These are phyloP conservation scores for Vickermania ingenoplastis DNA, from an alignment of 208 protist species.

Conservation along the genomic window DNA sequence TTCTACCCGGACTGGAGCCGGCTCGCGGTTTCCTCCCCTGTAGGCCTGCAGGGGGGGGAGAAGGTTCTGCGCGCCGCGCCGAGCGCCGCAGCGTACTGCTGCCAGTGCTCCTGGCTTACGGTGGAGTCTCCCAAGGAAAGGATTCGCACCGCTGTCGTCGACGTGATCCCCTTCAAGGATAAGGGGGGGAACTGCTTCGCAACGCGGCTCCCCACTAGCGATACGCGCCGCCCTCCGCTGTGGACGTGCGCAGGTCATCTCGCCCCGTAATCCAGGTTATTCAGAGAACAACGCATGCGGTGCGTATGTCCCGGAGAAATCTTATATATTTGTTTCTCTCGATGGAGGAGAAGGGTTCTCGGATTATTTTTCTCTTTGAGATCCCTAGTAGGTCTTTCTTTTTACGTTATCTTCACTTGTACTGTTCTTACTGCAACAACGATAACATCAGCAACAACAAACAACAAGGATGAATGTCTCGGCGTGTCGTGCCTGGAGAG, in stretches of 20 bases:
- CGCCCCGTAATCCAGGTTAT: neutral
- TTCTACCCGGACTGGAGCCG: slow-evolving; percentile 84
- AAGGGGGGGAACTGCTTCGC: slow-evolving; percentile 29
- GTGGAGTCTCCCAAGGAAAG: slow-evolving; percentile 22
- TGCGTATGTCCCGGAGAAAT: too few species aligned
- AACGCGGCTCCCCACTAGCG: slow-evolving; percentile 33
- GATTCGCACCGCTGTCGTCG: slow-evolving; percentile 50
- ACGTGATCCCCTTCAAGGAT: slow-evolving; percentile 18
- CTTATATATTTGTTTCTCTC: too few species aligned
- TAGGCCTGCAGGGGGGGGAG: slow-evolving; percentile 23
- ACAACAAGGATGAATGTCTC: too few species aligned
- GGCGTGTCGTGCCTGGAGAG: too few species aligned
- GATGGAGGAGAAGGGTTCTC: too few species aligned
- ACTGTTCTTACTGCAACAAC: too few species aligned
- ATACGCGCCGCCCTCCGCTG: slow-evolving; percentile 51
- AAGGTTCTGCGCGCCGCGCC: slow-evolving; percentile 22
- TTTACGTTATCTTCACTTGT: too few species aligned
- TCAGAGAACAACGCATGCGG: too few species aligned
- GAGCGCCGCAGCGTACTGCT: slow-evolving; percentile 67
- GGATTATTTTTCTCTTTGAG: too few species aligned
- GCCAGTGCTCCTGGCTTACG: slow-evolving; percentile 81
- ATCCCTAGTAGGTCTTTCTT: too few species aligned
- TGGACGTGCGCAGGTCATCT: slow-evolving; percentile 72
- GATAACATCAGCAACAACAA: too few species aligned
- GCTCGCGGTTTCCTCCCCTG: slow-evolving; percentile 35